phyloP scores from a whole-genome alignment of 257 asterid genomes.

The Solanum commersonii region DNA sequence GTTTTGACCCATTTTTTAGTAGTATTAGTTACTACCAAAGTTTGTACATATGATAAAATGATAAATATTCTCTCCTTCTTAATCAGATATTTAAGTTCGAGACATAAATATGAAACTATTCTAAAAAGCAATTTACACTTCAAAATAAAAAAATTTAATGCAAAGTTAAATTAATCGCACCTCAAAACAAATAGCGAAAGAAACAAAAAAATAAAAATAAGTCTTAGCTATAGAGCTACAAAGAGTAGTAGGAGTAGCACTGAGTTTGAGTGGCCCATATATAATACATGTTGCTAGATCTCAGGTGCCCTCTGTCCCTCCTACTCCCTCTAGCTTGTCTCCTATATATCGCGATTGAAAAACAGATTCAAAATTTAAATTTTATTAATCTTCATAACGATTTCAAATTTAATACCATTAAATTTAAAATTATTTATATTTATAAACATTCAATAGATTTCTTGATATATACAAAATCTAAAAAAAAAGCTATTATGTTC shows the following conservation, averaged over 20 bases:
- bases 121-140: accelerated
- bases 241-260: not conserved
- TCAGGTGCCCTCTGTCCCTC: not conserved
- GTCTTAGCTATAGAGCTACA: not conserved
- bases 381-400: accelerated
- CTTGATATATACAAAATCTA: not conserved
- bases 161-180: not conserved
- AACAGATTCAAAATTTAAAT: not conserved
- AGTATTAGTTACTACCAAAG: not conserved
- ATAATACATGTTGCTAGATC: not conserved
- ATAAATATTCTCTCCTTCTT: not conserved
- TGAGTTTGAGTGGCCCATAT: not conserved
- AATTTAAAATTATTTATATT: not conserved
- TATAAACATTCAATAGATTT: not conserved
- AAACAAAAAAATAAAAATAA: not conserved
- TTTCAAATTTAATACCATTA: not conserved
- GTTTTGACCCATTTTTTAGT: not conserved
- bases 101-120: not conserved
- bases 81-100: not conserved
- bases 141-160: accelerated
- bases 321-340: not conserved
- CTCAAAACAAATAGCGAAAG: not conserved
- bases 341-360: not conserved
- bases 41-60: not conserved
- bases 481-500: not conserved